Evolutionary conservation across 2,329 filamentous ascomycete genomes (phyloP).

Genomic region (Cercospora zeae-maydis): DNA sequence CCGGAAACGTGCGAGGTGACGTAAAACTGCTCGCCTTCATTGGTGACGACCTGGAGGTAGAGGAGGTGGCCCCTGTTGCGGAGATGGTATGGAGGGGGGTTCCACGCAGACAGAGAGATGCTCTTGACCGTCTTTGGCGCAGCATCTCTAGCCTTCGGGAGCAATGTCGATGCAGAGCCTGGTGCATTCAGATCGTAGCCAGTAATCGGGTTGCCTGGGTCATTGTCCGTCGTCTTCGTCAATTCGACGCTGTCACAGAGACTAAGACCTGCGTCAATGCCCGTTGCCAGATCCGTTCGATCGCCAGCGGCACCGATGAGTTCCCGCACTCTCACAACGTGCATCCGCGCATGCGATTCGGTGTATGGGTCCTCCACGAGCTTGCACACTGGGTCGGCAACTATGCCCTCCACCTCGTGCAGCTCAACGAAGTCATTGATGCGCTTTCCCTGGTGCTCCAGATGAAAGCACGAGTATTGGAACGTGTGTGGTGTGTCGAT

Average conservation of each 20-base stretch:
- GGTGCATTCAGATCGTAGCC: slow-evolving; percentile 74
- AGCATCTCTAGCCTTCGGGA: slow-evolving; percentile 63
- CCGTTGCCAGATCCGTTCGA: slow-evolving; percentile 80
- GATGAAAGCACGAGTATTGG: slow-evolving; percentile 97
- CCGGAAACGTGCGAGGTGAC: slow-evolving; percentile 91
- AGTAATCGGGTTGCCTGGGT: slow-evolving; percentile 49
- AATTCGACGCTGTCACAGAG: slow-evolving; percentile 72
- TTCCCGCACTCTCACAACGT: slow-evolving; percentile 85
- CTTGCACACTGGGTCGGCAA: slow-evolving; percentile 70
- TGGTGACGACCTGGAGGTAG: slow-evolving; percentile 83
- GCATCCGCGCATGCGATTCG: slow-evolving; percentile 95
- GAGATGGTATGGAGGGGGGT: slow-evolving; percentile 87
- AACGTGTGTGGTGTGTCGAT: slow-evolving; percentile 90
- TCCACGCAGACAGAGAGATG: slow-evolving; percentile 88
- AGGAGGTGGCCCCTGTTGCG: slow-evolving; percentile 88
- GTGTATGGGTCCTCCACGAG: slow-evolving; percentile 95
- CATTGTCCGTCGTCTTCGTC: slow-evolving; percentile 27
- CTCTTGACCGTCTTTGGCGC: slow-evolving; percentile 88
- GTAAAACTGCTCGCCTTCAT: slow-evolving; percentile 91
- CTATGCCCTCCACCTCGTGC: slow-evolving; percentile 79
- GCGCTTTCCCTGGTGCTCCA: slow-evolving; percentile 81
- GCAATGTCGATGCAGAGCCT: slow-evolving; percentile 65
- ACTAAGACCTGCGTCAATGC: slow-evolving; percentile 78
- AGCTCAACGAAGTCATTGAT: slow-evolving; percentile 95
- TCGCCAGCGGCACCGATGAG: slow-evolving; percentile 89